Evolutionary conservation across 2,329 filamentous ascomycete genomes (phyloP).

Genomic region (Fonsecaea erecta): DNA sequence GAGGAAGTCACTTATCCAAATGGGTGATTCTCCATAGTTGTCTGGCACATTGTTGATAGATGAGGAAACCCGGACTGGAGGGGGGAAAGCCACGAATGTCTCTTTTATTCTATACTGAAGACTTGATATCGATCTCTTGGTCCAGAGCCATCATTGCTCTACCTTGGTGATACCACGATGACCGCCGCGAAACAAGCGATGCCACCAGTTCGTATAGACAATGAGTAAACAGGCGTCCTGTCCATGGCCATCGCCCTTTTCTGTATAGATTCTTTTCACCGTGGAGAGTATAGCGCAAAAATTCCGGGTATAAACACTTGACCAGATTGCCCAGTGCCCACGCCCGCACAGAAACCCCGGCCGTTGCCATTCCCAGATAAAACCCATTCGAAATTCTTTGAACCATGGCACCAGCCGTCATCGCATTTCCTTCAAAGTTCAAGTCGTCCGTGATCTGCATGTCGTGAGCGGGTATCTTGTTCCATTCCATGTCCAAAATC

Average conservation of each 20-base stretch:
- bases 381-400: slow-evolving; percentile 3
- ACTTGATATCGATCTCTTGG: not conserved
- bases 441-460: slow-evolving; percentile 5
- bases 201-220: slow-evolving; percentile 3
- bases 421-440: slow-evolving; percentile 4
- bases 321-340: not conserved
- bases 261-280: not conserved
- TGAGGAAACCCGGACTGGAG: not conserved
- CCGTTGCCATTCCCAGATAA: not conserved
- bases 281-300: not conserved
- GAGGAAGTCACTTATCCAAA: slow-evolving; percentile 49
- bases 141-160: not conserved
- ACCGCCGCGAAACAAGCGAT: not conserved
- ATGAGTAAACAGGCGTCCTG: not conserved
- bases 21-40: slow-evolving; percentile 54
- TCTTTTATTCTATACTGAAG: not conserved
- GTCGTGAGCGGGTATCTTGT: slow-evolving; percentile 27
- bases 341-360: slow-evolving; percentile 4
- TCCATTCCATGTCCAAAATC: slow-evolving; percentile 28
- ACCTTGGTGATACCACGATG: not conserved
- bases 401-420: slow-evolving; percentile 21
- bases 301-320: not conserved
- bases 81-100: not conserved
- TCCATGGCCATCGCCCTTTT: not conserved
- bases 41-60: slow-evolving; percentile 45